Base-by-base conservation (phyloP, 441 rosid genomes). In the Pelargonium fulgidum region DNA sequence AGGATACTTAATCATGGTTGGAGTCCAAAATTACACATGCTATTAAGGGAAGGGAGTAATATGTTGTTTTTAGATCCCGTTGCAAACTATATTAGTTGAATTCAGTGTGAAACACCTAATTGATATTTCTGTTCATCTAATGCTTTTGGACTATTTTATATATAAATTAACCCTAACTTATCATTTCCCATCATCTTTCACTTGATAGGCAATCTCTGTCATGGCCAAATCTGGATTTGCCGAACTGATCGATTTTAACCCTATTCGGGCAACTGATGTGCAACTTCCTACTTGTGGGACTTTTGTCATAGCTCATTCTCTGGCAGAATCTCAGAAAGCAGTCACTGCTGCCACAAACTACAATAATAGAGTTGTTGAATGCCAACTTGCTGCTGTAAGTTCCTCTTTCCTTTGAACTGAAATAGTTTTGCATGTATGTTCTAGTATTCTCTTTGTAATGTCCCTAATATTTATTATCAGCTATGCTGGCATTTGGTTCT, bases 191-290 rank as follows among this genome's bases (percentile, higher is more conserved):
- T 42, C 26, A 19, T 70, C 7, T 72, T 76, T 62, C 59, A 36
- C 66, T 75, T 76, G 59, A 72, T 78, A 94, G 98, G 99, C 98
- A 65, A 94, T 94, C 81, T 94, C 97, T 39, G 81, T 94, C 36
- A 94, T 92, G 99, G 99, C 99, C 61, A 86, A 90, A 82, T 63
- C 78, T 65, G 98, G 98, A 26, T 94, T 94, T 82, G 99, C 98
- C 3, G 98, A 94, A 86, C 96, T 94, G 69, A 94, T 94, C 76
- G 99, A 94, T 82, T 94, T 94, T 82, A 94, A 94, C 68, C 99
- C 98, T 72, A 85, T 94, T 61, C 87, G 85, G 1, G 99, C 94
- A 77, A 94, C 97, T 62, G 97, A 94, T 70, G 96, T 94, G 73
- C 76, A 92, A 79, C 98, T 94, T 78, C 98, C 98, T 79, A 81